A percentile compares a stretch with the other conserved stretches of the same genome.
Evolutionary conservation across 148 eudicot species (phyloP).

Genomic region (Selenicereus undatus): DNA sequence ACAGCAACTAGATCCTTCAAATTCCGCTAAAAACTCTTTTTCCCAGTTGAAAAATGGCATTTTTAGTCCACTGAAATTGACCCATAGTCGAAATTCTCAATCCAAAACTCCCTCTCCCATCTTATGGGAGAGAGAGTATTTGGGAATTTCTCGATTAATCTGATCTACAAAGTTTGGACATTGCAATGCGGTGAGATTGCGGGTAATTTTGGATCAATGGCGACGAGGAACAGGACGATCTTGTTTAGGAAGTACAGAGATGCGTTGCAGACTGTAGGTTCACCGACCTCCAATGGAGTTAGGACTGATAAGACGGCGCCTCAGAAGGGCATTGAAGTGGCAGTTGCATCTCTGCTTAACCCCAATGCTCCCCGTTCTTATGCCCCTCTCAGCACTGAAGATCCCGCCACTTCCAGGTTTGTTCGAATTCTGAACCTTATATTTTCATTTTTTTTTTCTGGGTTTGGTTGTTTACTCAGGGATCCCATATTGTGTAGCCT

Average conservation of each 20-base stretch:
- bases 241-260: conserved; percentile 71
- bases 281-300: conserved; percentile 37
- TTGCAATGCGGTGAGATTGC: background rate
- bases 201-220: conserved; percentile 35
- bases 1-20: background rate
- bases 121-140: background rate
- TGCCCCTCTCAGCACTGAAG: conserved; percentile 41
- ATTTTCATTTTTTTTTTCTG: no score
- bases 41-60: background rate
- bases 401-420: conserved; percentile 32
- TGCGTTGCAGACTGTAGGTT: conserved; percentile 69
- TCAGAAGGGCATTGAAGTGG: conserved; percentile 52
- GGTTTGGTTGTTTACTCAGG: background rate
- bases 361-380: conserved; percentile 43
- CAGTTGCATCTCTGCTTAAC: conserved; percentile 49
- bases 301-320: conserved; percentile 23
- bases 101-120: background rate
- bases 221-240: conserved; percentile 70
- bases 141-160: background rate
- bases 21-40: background rate
- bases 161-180: background rate
- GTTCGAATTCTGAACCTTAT: background rate
- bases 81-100: no score
- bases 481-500: background rate
- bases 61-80: background rate